Base-by-base conservation (phyloP, 1,284 basidiomycete genomes). In the Stereum hirsutum region DNA sequence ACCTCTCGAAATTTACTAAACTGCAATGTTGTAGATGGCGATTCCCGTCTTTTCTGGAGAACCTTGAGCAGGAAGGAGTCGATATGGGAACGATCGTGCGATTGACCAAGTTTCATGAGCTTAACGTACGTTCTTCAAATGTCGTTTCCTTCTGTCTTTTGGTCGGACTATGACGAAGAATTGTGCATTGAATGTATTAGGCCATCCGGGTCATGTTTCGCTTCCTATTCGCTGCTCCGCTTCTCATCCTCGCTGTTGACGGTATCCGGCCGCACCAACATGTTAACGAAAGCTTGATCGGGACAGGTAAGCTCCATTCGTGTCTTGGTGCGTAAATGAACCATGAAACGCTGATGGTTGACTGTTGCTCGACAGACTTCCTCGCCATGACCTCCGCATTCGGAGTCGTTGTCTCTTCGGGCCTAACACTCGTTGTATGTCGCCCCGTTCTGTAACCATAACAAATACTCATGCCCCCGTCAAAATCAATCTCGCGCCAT, bases 31-130 rank as follows among this genome's bases (percentile, higher is more conserved):
- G 30, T 49, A 78, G 76, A 49, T 80, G 70, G 64, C 65, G 65
- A 14, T 87, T 88, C 68, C 81, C 80, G 0, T 54, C 60, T 5
- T 88, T 88, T 57, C 56, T 89, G 24, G 52, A 58, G 8, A 72
- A 66, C 44, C 54, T 88, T 54, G 82, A 85, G 46, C 47, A 54
- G 35, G 72, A 78, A 53, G 70, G 72, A 4, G 78, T 85, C 8
- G 84, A 88, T 41, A 66, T 52, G 15, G 62, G 54, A 25, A 83
- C 81, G 2, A 67, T 88, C 37, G 68, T 85, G 30, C 74, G 83
- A 17, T 60, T 89, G 36, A 81, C 78, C 14, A 86, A 81, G 49
- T 88, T 85, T 56, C 80, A 83, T 34, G 85, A 89, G 54, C 59
- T 88, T 36, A 88, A 89, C 50, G 84, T 88, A 50, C 31, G 80